Evolutionary conservation across 1,284 basidiomycete species (phyloP), one percentile per base, ranked within the genome.

Genomic region (Rhodotorula glutinis): DNA sequence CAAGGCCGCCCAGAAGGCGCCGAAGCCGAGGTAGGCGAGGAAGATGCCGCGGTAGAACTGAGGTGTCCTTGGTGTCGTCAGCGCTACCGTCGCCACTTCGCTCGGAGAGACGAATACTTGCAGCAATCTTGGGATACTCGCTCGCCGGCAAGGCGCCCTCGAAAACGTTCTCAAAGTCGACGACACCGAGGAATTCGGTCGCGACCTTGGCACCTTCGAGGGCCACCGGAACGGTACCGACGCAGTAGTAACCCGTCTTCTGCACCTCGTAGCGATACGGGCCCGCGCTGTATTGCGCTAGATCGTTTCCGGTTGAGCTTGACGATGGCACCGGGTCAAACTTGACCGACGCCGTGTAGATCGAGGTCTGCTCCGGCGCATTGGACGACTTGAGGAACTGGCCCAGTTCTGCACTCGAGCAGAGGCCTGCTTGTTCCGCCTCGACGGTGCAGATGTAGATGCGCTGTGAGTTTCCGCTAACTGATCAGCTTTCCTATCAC

Each of bases 61-160:
- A 11, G 21, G 19, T 2, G n/a, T 9, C 25, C 13, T 27, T n/a
- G n/a, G 2, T 16, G 2, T 3, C 8, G 41, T 14, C 1, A 33
- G 56, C 21, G 16, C 1, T 30, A n/a, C n/a, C n/a, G n/a, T n/a
- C n/a, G n/a, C n/a, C n/a, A n/a, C n/a, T n/a, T n/a, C n/a, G n/a
- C n/a, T n/a, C n/a, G n/a, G n/a, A n/a, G n/a, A n/a, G n/a, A n/a
- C n/a, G n/a, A n/a, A n/a, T n/a, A 27, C 25, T 17, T 4, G 95
- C 92, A 70, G 86, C 88, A 76, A 98, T 90, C 85, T 98, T 99
- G n/a, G 95, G 95, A 78, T 97, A 96, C 78, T 99, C 95, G 3
- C 90, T 85, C 5, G 94, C 93, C 5, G 95, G 86, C 25, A 99
- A 83, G 78, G 91, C 86, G 46, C 95, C 95, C 47, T 89, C 81